A percentile compares a stretch with the other conserved stretches of the same genome.
Conservation (phyloP, 345 rosid species). For the Gossypium thurberi region DNA sequence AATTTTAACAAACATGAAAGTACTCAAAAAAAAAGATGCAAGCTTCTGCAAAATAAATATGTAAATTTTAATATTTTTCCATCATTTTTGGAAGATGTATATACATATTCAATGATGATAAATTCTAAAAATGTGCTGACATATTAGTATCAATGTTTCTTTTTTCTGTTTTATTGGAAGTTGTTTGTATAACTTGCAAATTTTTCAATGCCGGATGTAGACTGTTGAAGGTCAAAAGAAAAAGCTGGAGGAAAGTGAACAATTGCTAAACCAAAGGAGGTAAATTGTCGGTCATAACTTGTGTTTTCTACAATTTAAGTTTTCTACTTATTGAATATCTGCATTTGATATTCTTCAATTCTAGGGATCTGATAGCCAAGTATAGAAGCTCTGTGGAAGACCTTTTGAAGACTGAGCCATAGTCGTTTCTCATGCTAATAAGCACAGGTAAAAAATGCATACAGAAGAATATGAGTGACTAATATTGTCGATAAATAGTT, state of each 20-base stretch:
- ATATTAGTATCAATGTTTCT: not conserved
- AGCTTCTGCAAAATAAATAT: not conserved
- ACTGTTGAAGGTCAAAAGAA: conserved; percentile 68
- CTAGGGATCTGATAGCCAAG: conserved; percentile 60
- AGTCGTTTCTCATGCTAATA: conserved; percentile 10
- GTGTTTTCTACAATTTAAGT: not conserved
- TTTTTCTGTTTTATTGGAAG: not conserved
- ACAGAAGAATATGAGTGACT: not conserved
- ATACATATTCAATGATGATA: not conserved
- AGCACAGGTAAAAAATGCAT: not conserved
- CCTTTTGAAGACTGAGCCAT: conserved; percentile 45
- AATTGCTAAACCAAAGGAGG: conserved; percentile 44
- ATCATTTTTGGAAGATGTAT: not conserved
- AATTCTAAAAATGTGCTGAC: not conserved
- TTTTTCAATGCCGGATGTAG: conserved; percentile 25
- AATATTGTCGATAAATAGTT: not conserved
- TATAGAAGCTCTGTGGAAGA: conserved; percentile 61
- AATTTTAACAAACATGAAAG: not conserved
- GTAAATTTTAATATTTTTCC: not conserved
- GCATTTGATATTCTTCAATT: conserved; percentile 5
- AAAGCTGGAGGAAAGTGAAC: conserved; percentile 64
- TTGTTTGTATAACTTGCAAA: not conserved
- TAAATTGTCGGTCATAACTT: not conserved
- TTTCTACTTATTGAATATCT: not conserved
- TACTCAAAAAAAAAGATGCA: not conserved